Conservation (phyloP, 2,329 filamentous ascomycete species). For the Penicillium sp. region DNA sequence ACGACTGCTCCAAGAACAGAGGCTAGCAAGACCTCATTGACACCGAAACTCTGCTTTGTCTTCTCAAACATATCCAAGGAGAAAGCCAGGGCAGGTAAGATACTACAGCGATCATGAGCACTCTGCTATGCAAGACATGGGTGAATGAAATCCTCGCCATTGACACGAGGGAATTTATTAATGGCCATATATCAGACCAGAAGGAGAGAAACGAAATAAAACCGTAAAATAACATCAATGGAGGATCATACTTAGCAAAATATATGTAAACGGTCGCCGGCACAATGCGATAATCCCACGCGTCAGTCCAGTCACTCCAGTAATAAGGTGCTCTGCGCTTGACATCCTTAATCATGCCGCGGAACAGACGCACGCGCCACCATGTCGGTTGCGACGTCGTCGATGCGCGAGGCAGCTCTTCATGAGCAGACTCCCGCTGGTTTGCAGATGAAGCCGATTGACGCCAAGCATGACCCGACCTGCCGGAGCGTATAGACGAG, state of each 20-base stretch:
- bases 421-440: slow-evolving; percentile 2
- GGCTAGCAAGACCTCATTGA: slow-evolving; percentile 84
- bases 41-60: slow-evolving; percentile 76
- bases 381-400: slow-evolving; percentile 43
- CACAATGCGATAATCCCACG: slow-evolving; percentile 84
- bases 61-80: slow-evolving; percentile 91
- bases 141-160: neutral
- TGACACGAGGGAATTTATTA: neutral
- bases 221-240: neutral
- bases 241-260: slow-evolving; percentile 70
- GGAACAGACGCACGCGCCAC: slow-evolving; percentile 72
- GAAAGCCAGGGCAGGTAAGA: slow-evolving; percentile 80
- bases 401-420: slow-evolving; percentile 9
- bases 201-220: neutral
- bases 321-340: slow-evolving; percentile 71
- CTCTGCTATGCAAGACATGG: neutral
- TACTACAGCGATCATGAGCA: slow-evolving; percentile 49
- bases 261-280: slow-evolving; percentile 91
- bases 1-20: slow-evolving; percentile 78
- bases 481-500: slow-evolving; percentile 19
- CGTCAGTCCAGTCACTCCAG: slow-evolving; percentile 75
- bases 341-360: slow-evolving; percentile 74
- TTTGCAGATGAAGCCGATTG: slow-evolving; percentile 6
- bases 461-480: slow-evolving; percentile 8
- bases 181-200: neutral